Percentiles rank a stretch among this genome's conserved stretches.
Evolutionary conservation across 2,329 filamentous ascomycete species (phyloP).

Genomic region (Fusarium sp.): DNA sequence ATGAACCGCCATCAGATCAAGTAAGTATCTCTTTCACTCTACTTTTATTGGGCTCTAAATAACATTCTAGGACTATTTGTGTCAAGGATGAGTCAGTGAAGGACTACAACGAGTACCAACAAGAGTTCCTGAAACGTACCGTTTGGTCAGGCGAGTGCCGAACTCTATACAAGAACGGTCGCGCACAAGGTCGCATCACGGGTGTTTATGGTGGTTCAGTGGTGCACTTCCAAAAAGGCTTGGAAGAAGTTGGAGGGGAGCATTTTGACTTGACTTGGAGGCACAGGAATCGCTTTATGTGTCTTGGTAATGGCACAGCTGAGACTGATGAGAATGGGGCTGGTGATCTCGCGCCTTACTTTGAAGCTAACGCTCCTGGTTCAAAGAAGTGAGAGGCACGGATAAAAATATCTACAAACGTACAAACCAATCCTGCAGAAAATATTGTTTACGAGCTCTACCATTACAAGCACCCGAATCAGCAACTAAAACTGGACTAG

Average conservation of each 20-base stretch:
- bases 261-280: not conserved
- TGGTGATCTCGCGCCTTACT: conserved; percentile 6
- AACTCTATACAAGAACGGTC: conserved; percentile 7
- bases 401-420: not conserved
- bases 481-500: not conserved
- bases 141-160: conserved; percentile 9
- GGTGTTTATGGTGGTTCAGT: conserved; percentile 9
- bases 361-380: not conserved
- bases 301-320: conserved; percentile 3
- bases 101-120: not conserved
- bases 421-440: not conserved
- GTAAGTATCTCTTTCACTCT: not conserved
- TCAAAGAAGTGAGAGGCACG: not conserved
- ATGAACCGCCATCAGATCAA: conserved; percentile 12
- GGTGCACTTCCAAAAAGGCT: not conserved
- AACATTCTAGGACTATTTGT: not conserved
- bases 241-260: conserved; percentile 10
- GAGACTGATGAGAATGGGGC: not conserved
- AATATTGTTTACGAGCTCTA: not conserved
- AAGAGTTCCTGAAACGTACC: not conserved
- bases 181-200: not conserved
- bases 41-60: rapidly evolving
- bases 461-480: not conserved
- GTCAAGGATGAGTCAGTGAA: not conserved
- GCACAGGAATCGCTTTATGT: not conserved